Evolutionary conservation across 345 rosid species (phyloP), one percentile per base, ranked within the genome.

Genomic region (Draba incana): DNA sequence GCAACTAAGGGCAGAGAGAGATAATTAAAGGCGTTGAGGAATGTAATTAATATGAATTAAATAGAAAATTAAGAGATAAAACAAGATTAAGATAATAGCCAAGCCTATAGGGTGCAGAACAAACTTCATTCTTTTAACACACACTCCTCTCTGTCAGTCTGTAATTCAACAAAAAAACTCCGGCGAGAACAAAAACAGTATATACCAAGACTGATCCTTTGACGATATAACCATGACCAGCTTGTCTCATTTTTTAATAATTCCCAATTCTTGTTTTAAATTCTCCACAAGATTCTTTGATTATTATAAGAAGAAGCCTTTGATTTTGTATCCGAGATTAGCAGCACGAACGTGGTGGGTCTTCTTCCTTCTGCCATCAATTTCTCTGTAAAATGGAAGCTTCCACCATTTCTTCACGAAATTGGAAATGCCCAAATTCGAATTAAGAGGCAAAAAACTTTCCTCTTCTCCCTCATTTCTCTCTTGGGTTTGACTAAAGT

Each of bases 201-300:
- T 75, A 75, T 75, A 68, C 78, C 78, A 48, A 33, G 70, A 66
- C 43, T 68, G 78, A 75, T 75, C 47, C 78, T 62, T 62, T 62
- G 57, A 31, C 59, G 31, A 62, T 75, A 62, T 75, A 14, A 41
- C 41, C 53, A 68, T 68, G 46, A 62, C 54, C 78, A 68, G 68
- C 12, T 68, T 68, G 74, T 62, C 60, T 62, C 53, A 10, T 62
- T 75, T 68, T 62, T 74, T 68, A 38, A 68, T 75, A 54, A n/a
- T 62, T 68, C 53, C 27, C 49, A 14, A 2, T 47, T 0, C 1
- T 28, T 55, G 0, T 71, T 55, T 28, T 38, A 3, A 25, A 53
- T 61, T 60, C 58, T 56, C 15, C 5, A 0, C 12, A 38, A 75
- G 60, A 75, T 75, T 75, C 66, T 62, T 4, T 62, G 54, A 68